Conservation (phyloP, 495 filamentous ascomycete species). For the Pyrenopolyporus hunteri region DNA sequence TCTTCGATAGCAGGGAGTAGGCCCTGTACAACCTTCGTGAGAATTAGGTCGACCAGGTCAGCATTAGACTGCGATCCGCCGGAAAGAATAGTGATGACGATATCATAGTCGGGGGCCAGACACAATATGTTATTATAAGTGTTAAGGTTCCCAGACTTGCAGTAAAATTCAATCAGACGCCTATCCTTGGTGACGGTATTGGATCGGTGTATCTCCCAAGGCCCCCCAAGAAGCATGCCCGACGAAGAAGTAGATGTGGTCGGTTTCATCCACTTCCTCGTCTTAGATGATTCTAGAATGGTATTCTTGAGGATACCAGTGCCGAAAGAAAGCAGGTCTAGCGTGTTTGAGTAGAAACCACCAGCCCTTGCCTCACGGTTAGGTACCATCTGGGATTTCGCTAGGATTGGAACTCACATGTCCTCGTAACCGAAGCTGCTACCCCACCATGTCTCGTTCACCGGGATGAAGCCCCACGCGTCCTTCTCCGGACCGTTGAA, state of each 20-base stretch:
- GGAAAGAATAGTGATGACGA: constrained; percentile 56
- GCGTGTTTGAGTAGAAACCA: constrained; percentile 60
- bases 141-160: constrained; percentile 58
- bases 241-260: constrained; percentile 52
- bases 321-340: constrained; percentile 58
- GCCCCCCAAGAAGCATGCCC: constrained; percentile 53
- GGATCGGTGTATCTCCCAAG: constrained; percentile 61
- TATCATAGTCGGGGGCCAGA: constrained; percentile 58
- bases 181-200: constrained; percentile 44
- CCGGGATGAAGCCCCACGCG: constrained; percentile 49
- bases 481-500: constrained; percentile 41
- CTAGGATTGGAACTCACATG: constrained; percentile 45
- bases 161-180: constrained; percentile 59
- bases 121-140: constrained; percentile 54
- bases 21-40: constrained; percentile 45
- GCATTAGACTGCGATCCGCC: constrained; percentile 44
- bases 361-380: constrained; percentile 44
- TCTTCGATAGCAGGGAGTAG: constrained; percentile 55
- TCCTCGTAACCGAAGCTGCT: constrained; percentile 51
- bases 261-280: constrained; percentile 64
- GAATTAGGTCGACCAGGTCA: constrained; percentile 30
- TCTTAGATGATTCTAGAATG: constrained; percentile 50
- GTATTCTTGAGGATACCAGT: constrained; percentile 55
- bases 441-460: constrained; percentile 48
- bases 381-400: constrained; percentile 1